A percentile compares a stretch with the other conserved stretches of the same genome.
These are phyloP conservation scores for Domatiomyces catenatus DNA, from an alignment of 2,329 filamentous ascomycete species.

Conservation along the genomic window DNA sequence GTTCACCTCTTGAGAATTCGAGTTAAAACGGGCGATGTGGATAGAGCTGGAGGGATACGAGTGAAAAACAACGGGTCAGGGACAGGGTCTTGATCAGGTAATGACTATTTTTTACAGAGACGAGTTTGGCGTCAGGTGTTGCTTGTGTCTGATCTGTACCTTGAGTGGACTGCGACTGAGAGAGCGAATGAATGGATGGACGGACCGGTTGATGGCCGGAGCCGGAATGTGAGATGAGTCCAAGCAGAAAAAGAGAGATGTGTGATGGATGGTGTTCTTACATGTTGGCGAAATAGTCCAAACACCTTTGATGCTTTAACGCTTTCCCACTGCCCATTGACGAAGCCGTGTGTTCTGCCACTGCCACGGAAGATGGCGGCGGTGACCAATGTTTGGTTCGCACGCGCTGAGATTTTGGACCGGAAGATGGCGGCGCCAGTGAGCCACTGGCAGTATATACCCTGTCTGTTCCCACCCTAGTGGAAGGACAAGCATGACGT, in stretches of 20 bases:
- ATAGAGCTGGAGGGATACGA: background rate
- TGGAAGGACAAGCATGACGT: too few species aligned
- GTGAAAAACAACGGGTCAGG: conserved; percentile 2
- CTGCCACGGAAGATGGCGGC: too few species aligned
- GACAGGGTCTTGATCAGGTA: conserved; percentile 9
- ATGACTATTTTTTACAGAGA: conserved; percentile 3
- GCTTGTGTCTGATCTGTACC: background rate
- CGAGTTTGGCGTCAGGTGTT: background rate
- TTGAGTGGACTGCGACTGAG: background rate
- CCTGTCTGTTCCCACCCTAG: too few species aligned
- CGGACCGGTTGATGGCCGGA: background rate
- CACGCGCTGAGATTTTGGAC: background rate
- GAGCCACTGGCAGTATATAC: too few species aligned
- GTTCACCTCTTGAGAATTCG: conserved; percentile 2
- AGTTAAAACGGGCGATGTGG: background rate
- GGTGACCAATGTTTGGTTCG: too few species aligned
- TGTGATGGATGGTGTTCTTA: background rate
- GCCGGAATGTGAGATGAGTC: background rate
- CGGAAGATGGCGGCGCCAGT: too few species aligned
- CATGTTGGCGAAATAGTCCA: background rate
- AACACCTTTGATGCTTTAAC: background rate
- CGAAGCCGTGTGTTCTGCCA: background rate
- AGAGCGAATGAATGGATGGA: background rate
- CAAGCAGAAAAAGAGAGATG: background rate
- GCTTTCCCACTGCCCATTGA: background rate